phyloP scores from a whole-genome alignment of 768 basidiomycete species.

The Serendipita sp. region DNA sequence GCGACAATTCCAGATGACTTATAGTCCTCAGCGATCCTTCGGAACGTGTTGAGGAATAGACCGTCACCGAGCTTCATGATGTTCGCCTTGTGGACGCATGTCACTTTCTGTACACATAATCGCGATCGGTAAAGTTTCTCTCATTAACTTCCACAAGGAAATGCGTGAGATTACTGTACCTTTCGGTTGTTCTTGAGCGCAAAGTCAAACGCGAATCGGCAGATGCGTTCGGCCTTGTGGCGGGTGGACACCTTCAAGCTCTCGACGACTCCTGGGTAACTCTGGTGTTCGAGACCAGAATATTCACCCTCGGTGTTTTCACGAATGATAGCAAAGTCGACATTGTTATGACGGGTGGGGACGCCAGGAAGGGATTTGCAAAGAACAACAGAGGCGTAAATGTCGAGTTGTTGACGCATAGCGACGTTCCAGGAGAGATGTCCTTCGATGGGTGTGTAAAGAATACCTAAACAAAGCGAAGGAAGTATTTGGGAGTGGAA shows the following conservation, averaged over 20 bases:
- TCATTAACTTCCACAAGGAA: neutral
- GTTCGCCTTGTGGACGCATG: slow-evolving; percentile 99
- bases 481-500: neutral
- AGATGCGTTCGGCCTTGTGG: slow-evolving; percentile 89
- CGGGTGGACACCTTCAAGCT: slow-evolving; percentile 93
- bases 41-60: slow-evolving; percentile 97
- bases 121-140: neutral
- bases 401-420: slow-evolving; percentile 98
- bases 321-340: slow-evolving; percentile 98
- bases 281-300: slow-evolving; percentile 95
- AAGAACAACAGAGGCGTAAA: slow-evolving; percentile 94
- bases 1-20: slow-evolving; percentile 76
- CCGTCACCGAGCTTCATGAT: slow-evolving; percentile 99
- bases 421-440: slow-evolving; percentile 99
- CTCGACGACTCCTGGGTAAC: slow-evolving; percentile 96
- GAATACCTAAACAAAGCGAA: slow-evolving; percentile 49
- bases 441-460: slow-evolving; percentile 91
- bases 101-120: slow-evolving; percentile 61
- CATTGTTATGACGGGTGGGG: slow-evolving; percentile 88
- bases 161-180: slow-evolving; percentile 25
- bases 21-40: slow-evolving; percentile 92
- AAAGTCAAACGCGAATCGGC: slow-evolving; percentile 96
- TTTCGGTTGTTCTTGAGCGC: slow-evolving; percentile 97
- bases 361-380: slow-evolving; percentile 96
- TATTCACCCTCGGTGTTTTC: slow-evolving; percentile 99